A percentile compares a stretch with the other conserved stretches of the same genome.
These are phyloP conservation scores for Camelina neglecta DNA, from an alignment of 345 rosid species.

Conservation along the genomic window DNA sequence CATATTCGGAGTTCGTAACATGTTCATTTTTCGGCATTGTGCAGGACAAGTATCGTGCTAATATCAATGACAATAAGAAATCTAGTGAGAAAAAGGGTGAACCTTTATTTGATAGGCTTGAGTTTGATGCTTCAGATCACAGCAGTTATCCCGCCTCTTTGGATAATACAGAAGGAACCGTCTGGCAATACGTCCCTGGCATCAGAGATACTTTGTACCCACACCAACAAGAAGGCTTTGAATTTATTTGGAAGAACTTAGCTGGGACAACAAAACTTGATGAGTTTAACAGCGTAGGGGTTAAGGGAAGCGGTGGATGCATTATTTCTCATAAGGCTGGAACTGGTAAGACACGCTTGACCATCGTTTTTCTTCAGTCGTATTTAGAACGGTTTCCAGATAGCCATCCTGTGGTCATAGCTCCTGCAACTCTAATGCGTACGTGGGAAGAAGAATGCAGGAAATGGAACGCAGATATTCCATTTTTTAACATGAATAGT, in stretches of 20 bases:
- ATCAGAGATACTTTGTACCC: constrained; percentile 51
- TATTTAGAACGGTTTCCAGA: constrained; percentile 55
- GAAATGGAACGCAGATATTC: constrained; percentile 66
- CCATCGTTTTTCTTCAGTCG: constrained; percentile 71
- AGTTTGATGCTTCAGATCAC: constrained; percentile 22
- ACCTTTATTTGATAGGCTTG: constrained; percentile 35
- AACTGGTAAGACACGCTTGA: constrained; percentile 84
- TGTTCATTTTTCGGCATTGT: constrained; percentile 26
- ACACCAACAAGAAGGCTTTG: constrained; percentile 83
- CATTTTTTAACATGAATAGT: constrained; percentile 64
- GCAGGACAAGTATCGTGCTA: constrained; percentile 42
- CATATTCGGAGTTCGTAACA: constrained; percentile 6
- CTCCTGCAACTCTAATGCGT: constrained; percentile 66
- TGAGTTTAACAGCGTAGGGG: constrained; percentile 47
- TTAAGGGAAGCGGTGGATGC: constrained; percentile 57
- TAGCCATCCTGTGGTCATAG: constrained; percentile 71
- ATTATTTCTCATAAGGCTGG: constrained; percentile 87
- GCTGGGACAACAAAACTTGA: constrained; percentile 70
- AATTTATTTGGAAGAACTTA: constrained; percentile 77
- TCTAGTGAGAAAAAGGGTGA: constrained; percentile 33
- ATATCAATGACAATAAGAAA: constrained; percentile 36
- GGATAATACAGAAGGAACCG: constrained; percentile 53
- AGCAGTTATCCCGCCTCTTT: constrained; percentile 9
- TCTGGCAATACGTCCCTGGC: constrained; percentile 77
- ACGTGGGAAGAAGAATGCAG: constrained; percentile 79